These are phyloP conservation scores for Botrytis porri DNA, from an alignment of 2,329 filamentous ascomycete genomes.

Conservation along the genomic window DNA sequence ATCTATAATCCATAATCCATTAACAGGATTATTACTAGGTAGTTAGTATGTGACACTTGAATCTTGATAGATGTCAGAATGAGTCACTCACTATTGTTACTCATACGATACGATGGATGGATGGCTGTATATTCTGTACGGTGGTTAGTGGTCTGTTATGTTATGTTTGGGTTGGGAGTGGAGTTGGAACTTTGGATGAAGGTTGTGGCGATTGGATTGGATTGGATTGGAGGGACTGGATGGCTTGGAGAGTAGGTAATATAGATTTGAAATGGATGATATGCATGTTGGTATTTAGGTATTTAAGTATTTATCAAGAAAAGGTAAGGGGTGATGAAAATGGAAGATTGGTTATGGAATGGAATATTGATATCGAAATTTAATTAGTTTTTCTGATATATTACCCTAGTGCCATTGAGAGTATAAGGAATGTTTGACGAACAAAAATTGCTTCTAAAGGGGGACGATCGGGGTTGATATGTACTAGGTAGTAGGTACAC, in stretches of 20 bases:
- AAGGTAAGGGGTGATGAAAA: neutral
- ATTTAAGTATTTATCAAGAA: neutral
- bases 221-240: too few species aligned
- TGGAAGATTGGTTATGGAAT: neutral
- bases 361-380: neutral
- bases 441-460: neutral
- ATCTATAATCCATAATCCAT: neutral
- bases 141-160: neutral
- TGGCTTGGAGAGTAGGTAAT: too few species aligned
- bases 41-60: neutral
- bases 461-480: neutral
- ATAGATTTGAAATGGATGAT: neutral
- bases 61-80: neutral
- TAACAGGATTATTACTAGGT: neutral
- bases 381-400: neutral
- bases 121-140: neutral
- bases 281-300: neutral
- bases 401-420: neutral
- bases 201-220: too few species aligned
- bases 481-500: too few species aligned
- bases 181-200: neutral
- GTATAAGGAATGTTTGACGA: neutral
- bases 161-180: neutral
- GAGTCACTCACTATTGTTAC: neutral
- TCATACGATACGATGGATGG: neutral